A percentile compares a stretch with the other conserved stretches of the same genome.
These are phyloP conservation scores for Stenocarpella maydis DNA, from an alignment of 2,329 filamentous ascomycete genomes.

Conservation along the genomic window DNA sequence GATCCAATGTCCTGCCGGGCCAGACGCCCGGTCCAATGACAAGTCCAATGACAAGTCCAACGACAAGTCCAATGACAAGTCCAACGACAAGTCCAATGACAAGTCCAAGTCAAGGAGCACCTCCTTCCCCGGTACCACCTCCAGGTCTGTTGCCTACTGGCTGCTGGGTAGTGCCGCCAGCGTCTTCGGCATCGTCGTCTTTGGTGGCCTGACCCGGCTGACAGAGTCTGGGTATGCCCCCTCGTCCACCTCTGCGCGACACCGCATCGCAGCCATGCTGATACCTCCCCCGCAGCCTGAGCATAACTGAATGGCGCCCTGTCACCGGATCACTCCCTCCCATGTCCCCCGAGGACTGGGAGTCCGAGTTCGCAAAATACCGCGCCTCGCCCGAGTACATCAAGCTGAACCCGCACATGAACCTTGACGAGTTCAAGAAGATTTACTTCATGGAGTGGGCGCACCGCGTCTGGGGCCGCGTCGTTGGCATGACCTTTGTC, in stretches of 20 bases:
- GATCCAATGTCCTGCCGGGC: constrained; percentile 10
- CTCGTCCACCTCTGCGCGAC: not conserved
- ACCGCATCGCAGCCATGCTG: constrained; percentile 32
- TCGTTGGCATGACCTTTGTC: constrained; percentile 90
- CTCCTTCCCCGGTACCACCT: constrained; percentile 67
- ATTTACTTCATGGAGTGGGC: constrained; percentile 99
- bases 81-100: not conserved
- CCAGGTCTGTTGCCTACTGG: constrained; percentile 88
- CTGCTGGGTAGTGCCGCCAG: constrained; percentile 88
- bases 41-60: no score
- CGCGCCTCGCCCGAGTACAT: constrained; percentile 91
- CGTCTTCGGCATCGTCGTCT: constrained; percentile 96
- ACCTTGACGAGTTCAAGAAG: constrained; percentile 91
- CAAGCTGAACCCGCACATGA: constrained; percentile 92
- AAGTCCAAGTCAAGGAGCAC: constrained; percentile 43
- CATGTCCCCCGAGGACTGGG: constrained; percentile 81
- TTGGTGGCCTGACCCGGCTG: constrained; percentile 89
- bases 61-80: no score
- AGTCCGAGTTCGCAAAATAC: constrained; percentile 93
- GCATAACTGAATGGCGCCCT: constrained; percentile 98
- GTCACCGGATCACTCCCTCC: constrained; percentile 93
- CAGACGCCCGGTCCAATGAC: not conserved
- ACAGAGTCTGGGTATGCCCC: constrained; percentile 87
- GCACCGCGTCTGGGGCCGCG: constrained; percentile 91
- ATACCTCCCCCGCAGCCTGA: constrained; percentile 67